phyloP scores from a whole-genome alignment of 1,284 basidiomycete genomes.

The Apiotrichum domesticum region DNA sequence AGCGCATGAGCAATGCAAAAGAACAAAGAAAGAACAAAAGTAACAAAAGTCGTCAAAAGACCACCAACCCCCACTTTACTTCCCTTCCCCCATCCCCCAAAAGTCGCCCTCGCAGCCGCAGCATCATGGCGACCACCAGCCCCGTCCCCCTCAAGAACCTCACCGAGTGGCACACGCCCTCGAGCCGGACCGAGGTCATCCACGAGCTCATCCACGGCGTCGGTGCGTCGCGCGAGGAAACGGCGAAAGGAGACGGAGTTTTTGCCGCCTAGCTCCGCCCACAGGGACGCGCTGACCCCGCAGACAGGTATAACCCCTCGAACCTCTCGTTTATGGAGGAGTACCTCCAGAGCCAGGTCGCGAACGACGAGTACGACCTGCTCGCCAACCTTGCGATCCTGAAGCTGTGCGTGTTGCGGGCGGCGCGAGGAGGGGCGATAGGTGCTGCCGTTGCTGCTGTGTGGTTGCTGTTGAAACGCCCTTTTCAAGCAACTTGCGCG shows the following conservation, averaged over 20 bases:
- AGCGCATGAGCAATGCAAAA: background rate
- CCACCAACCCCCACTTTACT: too few species aligned
- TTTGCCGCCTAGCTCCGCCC: background rate
- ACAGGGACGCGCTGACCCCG: background rate
- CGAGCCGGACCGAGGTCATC: conserved; percentile 72
- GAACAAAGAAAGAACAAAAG: background rate
- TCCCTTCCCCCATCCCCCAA: background rate
- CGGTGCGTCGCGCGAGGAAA: conserved; percentile 53
- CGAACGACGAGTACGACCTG: conserved; percentile 84
- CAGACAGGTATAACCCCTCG: conserved; percentile 92
- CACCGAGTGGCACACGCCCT: conserved; percentile 52
- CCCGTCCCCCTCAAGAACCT: conserved; percentile 36
- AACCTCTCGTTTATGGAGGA: conserved; percentile 90
- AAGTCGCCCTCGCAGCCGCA: conserved; percentile 4
- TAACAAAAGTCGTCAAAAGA: background rate
- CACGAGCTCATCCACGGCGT: conserved; percentile 87
- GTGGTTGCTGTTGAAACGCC: too few species aligned
- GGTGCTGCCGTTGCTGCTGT: too few species aligned
- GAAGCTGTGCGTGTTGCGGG: conserved; percentile 54
- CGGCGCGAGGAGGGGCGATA: too few species aligned
- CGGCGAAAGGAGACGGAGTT: too few species aligned
- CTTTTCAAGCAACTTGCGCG: too few species aligned
- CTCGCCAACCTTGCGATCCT: conserved; percentile 82
- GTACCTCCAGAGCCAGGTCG: conserved; percentile 86
- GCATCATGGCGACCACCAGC: conserved; percentile 29